These are phyloP conservation scores for Ganoderma multipileum DNA, from an alignment of 1,284 basidiomycete species.

Conservation along the genomic window DNA sequence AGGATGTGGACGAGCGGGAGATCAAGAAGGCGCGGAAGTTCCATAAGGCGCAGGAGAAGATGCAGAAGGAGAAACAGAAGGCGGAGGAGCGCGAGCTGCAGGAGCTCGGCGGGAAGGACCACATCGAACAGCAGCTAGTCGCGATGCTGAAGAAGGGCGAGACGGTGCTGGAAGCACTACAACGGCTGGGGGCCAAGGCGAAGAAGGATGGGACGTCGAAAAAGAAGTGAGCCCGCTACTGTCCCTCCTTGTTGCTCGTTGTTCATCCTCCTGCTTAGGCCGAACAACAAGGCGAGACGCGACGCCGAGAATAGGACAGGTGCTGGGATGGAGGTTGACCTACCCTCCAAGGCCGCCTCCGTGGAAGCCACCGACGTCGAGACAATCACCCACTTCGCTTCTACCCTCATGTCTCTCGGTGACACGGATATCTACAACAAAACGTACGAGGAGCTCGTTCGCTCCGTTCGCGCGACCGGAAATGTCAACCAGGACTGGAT, in stretches of 20 bases:
- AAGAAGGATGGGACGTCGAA: constrained; percentile 60
- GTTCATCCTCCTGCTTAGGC: constrained; percentile 22
- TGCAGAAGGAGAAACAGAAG: constrained; percentile 71
- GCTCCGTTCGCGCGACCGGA: constrained; percentile 73
- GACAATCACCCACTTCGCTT: constrained; percentile 81
- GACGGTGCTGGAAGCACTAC: constrained; percentile 89
- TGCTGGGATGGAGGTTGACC: constrained; percentile 57
- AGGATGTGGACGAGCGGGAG: constrained; percentile 84
- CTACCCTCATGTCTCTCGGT: constrained; percentile 81
- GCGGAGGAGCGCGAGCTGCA: constrained; percentile 77
- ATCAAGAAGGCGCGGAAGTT: constrained; percentile 83
- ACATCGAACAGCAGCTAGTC: constrained; percentile 74
- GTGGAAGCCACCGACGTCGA: constrained; percentile 64
- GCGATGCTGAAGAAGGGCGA: constrained; percentile 87
- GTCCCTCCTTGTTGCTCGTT: not conserved
- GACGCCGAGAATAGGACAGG: constrained; percentile 32
- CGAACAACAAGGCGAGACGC: constrained; percentile 45
- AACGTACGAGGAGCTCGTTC: constrained; percentile 84
- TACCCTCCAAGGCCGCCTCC: constrained; percentile 37
- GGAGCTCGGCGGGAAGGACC: constrained; percentile 70
- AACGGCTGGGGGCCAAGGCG: constrained; percentile 79
- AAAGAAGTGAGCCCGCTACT: constrained; percentile 38
- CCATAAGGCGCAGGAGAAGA: constrained; percentile 73
- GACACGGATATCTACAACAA: constrained; percentile 85
- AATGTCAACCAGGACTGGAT: constrained; percentile 73